Percentiles rank a stretch among this genome's conserved stretches.
Conservation (phyloP, 139 green algal genomes). For the Tetradesmus obliquus region DNA sequence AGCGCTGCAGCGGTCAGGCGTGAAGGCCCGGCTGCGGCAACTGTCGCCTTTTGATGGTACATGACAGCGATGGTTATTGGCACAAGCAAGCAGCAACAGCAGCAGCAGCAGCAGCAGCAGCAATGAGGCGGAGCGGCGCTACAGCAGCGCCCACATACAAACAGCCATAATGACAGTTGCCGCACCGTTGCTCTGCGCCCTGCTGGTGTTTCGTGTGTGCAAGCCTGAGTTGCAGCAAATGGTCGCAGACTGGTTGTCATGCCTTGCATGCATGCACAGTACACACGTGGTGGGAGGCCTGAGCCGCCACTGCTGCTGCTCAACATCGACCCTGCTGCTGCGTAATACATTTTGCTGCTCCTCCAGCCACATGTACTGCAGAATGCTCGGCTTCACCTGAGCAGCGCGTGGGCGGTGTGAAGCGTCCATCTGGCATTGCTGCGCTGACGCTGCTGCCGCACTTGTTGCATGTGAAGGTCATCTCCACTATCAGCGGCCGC, state of each 20-base stretch:
- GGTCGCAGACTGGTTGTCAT: too few species aligned
- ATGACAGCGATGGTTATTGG: not conserved
- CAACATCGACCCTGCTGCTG: not conserved
- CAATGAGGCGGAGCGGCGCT: too few species aligned
- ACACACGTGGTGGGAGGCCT: not conserved
- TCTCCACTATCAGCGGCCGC: constrained; percentile 70
- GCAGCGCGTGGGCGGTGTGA: constrained; percentile 70
- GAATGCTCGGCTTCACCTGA: constrained; percentile 32
- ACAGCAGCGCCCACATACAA: too few species aligned
- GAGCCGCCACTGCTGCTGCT: not conserved
- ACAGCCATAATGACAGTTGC: too few species aligned
- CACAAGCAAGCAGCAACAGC: not conserved
- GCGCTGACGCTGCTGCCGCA: constrained; percentile 56
- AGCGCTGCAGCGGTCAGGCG: constrained; percentile 56
- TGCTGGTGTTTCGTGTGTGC: too few species aligned
- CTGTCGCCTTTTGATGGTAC: constrained; percentile 48
- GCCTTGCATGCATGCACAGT: too few species aligned
- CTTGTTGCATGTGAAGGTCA: constrained; percentile 87
- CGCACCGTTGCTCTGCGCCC: too few species aligned
- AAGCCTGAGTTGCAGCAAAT: too few species aligned
- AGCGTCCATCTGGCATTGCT: constrained; percentile 66
- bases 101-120: not conserved
- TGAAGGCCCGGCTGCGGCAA: constrained; percentile 82
- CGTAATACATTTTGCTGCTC: not conserved
- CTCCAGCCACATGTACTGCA: not conserved